Percentiles rank a stretch among this genome's conserved stretches.
Evolutionary conservation across 2,329 filamentous ascomycete genomes (phyloP).

Genomic region (Cladobotryum protrusum): DNA sequence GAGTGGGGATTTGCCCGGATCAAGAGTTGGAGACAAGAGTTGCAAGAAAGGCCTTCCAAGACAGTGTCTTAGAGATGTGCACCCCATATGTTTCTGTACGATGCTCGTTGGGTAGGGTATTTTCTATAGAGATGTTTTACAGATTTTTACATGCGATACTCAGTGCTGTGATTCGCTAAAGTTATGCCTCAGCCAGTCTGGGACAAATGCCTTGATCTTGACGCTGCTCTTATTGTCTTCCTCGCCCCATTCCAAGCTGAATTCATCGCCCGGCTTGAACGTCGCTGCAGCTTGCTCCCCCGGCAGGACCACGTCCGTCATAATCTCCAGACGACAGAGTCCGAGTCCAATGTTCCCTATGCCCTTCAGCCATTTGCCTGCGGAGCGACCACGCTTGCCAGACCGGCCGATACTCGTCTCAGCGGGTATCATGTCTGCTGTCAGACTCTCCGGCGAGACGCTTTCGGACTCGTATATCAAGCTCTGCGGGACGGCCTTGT

Average conservation of each 20-base stretch:
- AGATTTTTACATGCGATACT: neutral
- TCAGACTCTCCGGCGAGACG: conserved; percentile 20
- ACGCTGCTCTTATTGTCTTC: conserved; percentile 32
- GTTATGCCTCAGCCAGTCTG: conserved; percentile 59
- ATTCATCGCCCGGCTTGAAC: conserved; percentile 56
- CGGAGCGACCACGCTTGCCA: conserved; percentile 58
- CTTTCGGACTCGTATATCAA: conserved; percentile 42
- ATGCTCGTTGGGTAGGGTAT: too few species aligned
- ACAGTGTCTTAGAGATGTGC: too few species aligned
- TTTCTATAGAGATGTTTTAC: too few species aligned
- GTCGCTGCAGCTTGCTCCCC: conserved; percentile 59
- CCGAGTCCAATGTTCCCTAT: conserved; percentile 83
- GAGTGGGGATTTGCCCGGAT: too few species aligned
- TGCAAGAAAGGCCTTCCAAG: too few species aligned
- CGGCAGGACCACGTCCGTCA: conserved; percentile 73
- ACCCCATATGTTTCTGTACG: too few species aligned
- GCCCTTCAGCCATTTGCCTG: conserved; percentile 73
- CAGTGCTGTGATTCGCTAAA: conserved; percentile 23
- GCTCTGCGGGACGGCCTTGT: conserved; percentile 29
- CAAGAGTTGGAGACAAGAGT: too few species aligned
- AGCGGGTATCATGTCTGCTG: conserved; percentile 34
- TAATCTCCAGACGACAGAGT: conserved; percentile 80
- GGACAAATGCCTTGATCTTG: conserved; percentile 75
- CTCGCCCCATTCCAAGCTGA: conserved; percentile 49
- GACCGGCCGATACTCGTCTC: conserved; percentile 45